phyloP scores from a whole-genome alignment of 805 yeast species.

The Pichia eremophila region DNA sequence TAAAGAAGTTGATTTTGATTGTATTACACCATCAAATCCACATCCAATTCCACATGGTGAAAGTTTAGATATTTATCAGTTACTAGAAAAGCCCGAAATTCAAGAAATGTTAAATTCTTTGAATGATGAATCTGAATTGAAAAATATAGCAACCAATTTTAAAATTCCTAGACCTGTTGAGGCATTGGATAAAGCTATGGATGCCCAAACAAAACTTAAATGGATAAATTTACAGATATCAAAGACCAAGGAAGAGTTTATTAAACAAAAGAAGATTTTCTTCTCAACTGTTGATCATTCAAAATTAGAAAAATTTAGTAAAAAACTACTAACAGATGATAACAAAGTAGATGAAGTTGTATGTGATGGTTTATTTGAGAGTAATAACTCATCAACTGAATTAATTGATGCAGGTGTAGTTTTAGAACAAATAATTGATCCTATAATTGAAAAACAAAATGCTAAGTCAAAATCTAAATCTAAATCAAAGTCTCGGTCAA shows the following conservation, averaged over 20 bases:
- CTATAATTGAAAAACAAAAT: background rate
- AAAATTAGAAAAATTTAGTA: conserved; percentile 12
- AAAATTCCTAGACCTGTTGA: conserved; percentile 19
- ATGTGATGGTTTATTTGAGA: conserved; percentile 11
- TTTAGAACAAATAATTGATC: conserved; percentile 7
- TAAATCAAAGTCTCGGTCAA: background rate
- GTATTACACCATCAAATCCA: conserved; percentile 84
- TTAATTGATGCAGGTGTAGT: conserved; percentile 13
- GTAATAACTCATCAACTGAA: conserved; percentile 11
- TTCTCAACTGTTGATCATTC: conserved; percentile 11
- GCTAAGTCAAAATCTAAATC: background rate
- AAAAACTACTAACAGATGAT: conserved; percentile 8
- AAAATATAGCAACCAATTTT: conserved; percentile 11
- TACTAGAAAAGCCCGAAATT: conserved; percentile 35
- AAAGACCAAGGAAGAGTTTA: conserved; percentile 21
- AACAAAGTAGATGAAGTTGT: conserved; percentile 12
- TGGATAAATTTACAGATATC: conserved; percentile 25
- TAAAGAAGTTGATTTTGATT: conserved; percentile 86
- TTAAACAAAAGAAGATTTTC: conserved; percentile 15
- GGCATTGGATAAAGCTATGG: conserved; percentile 20
- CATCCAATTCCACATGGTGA: conserved; percentile 70
- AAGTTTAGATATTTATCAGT: conserved; percentile 47
- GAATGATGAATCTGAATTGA: conserved; percentile 8
- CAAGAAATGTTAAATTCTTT: conserved; percentile 16
- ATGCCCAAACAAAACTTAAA: conserved; percentile 14